Evolutionary conservation across 2,329 filamentous ascomycete species (phyloP).

Genomic region (Aspergillus ruber): DNA sequence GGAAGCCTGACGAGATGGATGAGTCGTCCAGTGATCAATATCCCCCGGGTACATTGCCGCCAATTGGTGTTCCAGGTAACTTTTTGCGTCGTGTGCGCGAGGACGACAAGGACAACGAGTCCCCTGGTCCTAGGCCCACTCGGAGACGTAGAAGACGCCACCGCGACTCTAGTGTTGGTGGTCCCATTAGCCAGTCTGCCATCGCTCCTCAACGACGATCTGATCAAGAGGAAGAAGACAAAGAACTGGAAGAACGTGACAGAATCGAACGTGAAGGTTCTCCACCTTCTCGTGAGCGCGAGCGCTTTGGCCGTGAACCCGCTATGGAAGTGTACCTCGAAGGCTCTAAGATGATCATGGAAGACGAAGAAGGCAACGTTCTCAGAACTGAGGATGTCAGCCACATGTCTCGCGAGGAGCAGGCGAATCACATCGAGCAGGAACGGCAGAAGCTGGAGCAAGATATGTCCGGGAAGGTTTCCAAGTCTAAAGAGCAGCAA

Average conservation of each 20-base stretch:
- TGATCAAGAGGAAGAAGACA: conserved; percentile 11
- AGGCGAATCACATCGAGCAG: conserved; percentile 51
- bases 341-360: conserved; percentile 70
- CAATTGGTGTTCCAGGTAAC: conserved; percentile 63
- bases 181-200: conserved; percentile 82
- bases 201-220: conserved; percentile 59
- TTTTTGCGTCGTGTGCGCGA: conserved; percentile 74
- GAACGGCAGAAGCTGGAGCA: conserved; percentile 49
- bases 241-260: conserved; percentile 21
- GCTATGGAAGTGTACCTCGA: conserved; percentile 70
- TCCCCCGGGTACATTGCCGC: conserved; percentile 65
- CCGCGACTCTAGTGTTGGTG: conserved; percentile 72
- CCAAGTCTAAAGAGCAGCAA: conserved; percentile 40
- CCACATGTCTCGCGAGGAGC: conserved; percentile 49
- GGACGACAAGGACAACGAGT: conserved; percentile 55
- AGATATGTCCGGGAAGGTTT: conserved; percentile 41
- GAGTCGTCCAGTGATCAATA: conserved; percentile 51
- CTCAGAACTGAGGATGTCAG: conserved; percentile 55
- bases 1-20: conserved; percentile 64
- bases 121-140: conserved; percentile 50
- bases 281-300: conserved; percentile 28
- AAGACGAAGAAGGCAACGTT: conserved; percentile 83
- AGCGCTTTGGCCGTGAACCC: conserved; percentile 28
- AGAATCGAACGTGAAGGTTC: conserved; percentile 31
- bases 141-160: conserved; percentile 53